Conservation (phyloP, 208 protist genomes). For the Tritrichomonas musculus region DNA sequence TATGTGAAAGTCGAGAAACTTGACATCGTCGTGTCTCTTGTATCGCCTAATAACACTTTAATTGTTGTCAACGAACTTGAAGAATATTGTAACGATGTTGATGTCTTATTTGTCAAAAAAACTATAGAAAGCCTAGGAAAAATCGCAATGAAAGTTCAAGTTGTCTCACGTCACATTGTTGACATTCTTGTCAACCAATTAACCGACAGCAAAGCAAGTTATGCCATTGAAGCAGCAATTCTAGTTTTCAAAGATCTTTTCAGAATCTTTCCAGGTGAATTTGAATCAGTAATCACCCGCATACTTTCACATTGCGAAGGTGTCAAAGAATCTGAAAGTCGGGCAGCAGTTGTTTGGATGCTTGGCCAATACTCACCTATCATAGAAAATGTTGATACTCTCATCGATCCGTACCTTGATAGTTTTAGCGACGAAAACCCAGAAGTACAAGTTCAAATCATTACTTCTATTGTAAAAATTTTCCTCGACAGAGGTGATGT, state of each 20-base stretch:
- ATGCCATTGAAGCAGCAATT: neutral
- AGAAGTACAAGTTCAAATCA: neutral
- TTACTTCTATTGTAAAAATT: neutral
- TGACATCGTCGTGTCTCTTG: neutral
- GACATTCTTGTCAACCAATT: conserved; percentile 52
- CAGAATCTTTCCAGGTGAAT: neutral
- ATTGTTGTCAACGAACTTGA: neutral
- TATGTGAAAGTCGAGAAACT: neutral
- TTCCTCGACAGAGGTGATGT: neutral
- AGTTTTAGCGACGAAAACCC: neutral
- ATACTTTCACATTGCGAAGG: neutral
- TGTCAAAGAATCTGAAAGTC: neutral
- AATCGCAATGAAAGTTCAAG: neutral
- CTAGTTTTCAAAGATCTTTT: neutral
- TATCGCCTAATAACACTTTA: neutral
- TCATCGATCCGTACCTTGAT: neutral
- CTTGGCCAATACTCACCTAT: neutral
- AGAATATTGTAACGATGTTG: neutral
- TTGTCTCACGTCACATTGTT: neutral
- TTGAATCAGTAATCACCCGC: neutral
- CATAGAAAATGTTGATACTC: neutral
- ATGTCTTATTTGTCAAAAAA: neutral
- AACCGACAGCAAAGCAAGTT: neutral
- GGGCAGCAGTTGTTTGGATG: neutral
- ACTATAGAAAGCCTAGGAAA: neutral